phyloP scores from a whole-genome alignment of 2,329 filamentous ascomycete genomes.

The Sodiomyces alkalinus region DNA sequence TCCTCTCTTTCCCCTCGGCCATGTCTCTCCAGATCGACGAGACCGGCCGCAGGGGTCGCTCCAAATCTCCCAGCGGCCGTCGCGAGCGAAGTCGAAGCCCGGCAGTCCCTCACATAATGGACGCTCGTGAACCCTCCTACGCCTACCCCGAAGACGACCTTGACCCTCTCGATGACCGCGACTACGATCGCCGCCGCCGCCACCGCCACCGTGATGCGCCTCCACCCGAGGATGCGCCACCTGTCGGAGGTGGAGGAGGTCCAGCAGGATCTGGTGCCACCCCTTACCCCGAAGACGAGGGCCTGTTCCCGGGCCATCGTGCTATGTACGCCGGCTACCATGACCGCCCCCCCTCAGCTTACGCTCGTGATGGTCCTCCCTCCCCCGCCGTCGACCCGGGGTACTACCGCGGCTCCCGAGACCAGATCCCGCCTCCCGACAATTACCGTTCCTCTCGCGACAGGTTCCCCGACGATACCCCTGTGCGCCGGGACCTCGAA shows the following conservation, averaged over 20 bases:
- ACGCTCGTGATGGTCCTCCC: slow-evolving; percentile 11
- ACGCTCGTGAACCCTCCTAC: slow-evolving; percentile 26
- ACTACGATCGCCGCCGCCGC: slow-evolving; percentile 15
- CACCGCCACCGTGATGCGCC: slow-evolving; percentile 12
- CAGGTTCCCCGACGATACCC: slow-evolving; percentile 11
- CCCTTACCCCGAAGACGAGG: slow-evolving; percentile 23
- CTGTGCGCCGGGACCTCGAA: slow-evolving; percentile 9
- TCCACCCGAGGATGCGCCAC: slow-evolving; percentile 13
- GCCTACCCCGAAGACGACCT: slow-evolving; percentile 26
- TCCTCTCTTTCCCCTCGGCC: slow-evolving; percentile 3
- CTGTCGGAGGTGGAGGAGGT: slow-evolving; percentile 10
- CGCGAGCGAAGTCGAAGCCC: slow-evolving; percentile 20
- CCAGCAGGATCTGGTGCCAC: slow-evolving; percentile 10
- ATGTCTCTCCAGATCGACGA: slow-evolving; percentile 39
- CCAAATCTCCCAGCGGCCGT: slow-evolving; percentile 30
- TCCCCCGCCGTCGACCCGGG: slow-evolving; percentile 14
- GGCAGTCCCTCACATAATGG: slow-evolving; percentile 16
- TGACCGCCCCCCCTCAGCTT: slow-evolving; percentile 8
- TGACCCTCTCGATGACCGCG: slow-evolving; percentile 19
- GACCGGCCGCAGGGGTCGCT: slow-evolving; percentile 26
- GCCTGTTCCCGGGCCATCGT: slow-evolving; percentile 22
- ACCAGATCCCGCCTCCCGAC: slow-evolving; percentile 12
- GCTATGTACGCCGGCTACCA: slow-evolving; percentile 25
- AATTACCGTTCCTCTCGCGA: slow-evolving; percentile 13
- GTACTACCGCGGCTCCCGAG: slow-evolving; percentile 21